These are phyloP conservation scores for Camelina sativa DNA, from an alignment of 345 rosid species.

Conservation along the genomic window DNA sequence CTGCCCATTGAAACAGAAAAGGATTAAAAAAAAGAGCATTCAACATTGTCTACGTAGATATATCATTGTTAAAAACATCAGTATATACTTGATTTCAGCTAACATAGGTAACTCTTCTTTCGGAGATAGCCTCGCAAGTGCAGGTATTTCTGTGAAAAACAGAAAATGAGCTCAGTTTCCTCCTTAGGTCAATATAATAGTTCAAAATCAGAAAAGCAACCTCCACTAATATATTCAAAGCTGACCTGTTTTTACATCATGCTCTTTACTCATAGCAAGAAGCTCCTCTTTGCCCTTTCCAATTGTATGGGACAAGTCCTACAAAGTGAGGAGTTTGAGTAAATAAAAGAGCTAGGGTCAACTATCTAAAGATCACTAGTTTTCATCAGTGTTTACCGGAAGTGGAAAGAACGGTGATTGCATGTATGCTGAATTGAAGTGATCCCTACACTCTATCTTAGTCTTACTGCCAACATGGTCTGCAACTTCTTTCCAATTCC, in stretches of 20 bases:
- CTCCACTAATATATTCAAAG: constrained; percentile 13
- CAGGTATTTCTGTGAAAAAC: constrained; percentile 54
- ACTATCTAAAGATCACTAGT: constrained; percentile 2
- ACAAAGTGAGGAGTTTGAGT: constrained; percentile 30
- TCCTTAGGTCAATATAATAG: constrained; percentile 3
- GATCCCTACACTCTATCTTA: constrained; percentile 72
- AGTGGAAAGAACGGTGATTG: constrained; percentile 84
- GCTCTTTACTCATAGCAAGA: constrained; percentile 77
- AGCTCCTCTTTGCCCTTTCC: constrained; percentile 94
- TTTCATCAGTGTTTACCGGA: constrained; percentile 62
- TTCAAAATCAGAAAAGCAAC: constrained; percentile 11
- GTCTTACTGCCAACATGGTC: constrained; percentile 90
- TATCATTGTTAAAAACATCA: constrained; percentile 27
- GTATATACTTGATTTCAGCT: constrained; percentile 61
- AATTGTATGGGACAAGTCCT: constrained; percentile 88
- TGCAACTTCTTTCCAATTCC: constrained; percentile 93
- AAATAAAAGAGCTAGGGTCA: constrained; percentile 9
- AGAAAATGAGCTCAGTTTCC: constrained; percentile 23
- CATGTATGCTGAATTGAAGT: constrained; percentile 78
- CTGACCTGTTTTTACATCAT: constrained; percentile 64
- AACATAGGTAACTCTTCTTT: constrained; percentile 59
- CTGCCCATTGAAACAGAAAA: constrained; percentile 50
- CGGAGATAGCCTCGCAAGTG: constrained; percentile 49
- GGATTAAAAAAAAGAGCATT: constrained; percentile 26
- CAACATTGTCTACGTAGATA: constrained; percentile 8